Base-by-base conservation (phyloP, 1,139 yeast genomes). In the Casaregolazyma suthepensis region DNA sequence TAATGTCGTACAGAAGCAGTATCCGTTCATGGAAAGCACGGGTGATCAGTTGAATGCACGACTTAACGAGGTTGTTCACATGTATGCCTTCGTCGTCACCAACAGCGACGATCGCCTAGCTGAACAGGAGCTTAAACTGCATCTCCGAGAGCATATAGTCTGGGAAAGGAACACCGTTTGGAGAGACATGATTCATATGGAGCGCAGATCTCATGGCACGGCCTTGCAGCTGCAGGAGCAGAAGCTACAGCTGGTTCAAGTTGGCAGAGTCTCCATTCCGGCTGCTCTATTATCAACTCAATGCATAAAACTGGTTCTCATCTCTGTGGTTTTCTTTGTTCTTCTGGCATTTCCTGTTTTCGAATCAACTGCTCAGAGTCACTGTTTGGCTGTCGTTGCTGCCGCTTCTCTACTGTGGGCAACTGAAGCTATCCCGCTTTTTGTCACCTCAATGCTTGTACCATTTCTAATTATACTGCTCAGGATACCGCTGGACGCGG, bases 141-240 rank as follows among this genome's bases (percentile, higher is more conserved):
- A 88, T 62, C 72, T 91, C 57, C 78, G 97, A 56, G 98, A 91
- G 63, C 96, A 90, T 69, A 87, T 91, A 50, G 96, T 90, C 17
- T 91, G 96, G 95, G 97, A 90, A 70, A 79, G 98, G 68, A 89
- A 89, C 68, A 91, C 97, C 0, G 97, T 91, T 22, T 91, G 98
- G 98, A 85, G 93, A 65, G 97, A 91, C 66, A 85, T 91, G 88
- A 85, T 90, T 66, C 93, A 93, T 12, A 72, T 90, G 64, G 96
- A 91, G 68, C 80, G 95, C 65, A 83, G 79, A 57, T 73, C 83
- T 1, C 84, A 82, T 44, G 64, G 59, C 6, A 57, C 61, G 7
- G 44, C 54, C 1, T 53, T 57, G 5, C 56, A 55, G 35, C 45
- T 26, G n/a, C 31, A 50, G 9, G 56, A 54, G 31, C 13, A 45